Percentiles rank a stretch among this genome's conserved stretches.
Evolutionary conservation across 768 basidiomycete species (phyloP).

Genomic region (Termitomyces eurrhizus): DNA sequence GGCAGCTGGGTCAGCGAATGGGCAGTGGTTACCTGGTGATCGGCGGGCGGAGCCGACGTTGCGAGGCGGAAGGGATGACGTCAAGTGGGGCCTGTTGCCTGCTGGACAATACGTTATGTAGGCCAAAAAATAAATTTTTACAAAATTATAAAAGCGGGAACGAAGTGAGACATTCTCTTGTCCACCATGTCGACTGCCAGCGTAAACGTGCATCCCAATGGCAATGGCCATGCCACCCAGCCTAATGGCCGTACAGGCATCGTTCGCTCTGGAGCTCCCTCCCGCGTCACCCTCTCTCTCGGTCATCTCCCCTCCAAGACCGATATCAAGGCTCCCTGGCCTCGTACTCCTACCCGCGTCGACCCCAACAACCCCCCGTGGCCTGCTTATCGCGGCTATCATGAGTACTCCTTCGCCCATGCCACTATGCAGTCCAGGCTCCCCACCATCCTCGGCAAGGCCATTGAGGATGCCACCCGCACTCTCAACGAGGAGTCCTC

Average conservation of each 20-base stretch:
- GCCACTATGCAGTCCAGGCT: slow-evolving; percentile 96
- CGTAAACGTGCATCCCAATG: not conserved
- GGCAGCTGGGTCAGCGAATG: not conserved
- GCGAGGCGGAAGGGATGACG: slow-evolving; percentile 6
- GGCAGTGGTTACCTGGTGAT: not conserved
- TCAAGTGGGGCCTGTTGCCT: slow-evolving; percentile 6
- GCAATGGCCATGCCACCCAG: slow-evolving; percentile 1
- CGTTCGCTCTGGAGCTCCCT: slow-evolving; percentile 35
- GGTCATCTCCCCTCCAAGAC: slow-evolving; percentile 74
- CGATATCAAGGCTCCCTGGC: slow-evolving; percentile 69
- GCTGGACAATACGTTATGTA: not conserved
- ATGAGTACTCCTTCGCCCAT: slow-evolving; percentile 81
- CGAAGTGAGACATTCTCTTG: slow-evolving; percentile 1
- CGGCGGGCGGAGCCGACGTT: not conserved
- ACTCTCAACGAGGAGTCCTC: slow-evolving; percentile 84
- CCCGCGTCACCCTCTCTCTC: slow-evolving; percentile 66
- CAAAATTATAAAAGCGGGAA: not conserved
- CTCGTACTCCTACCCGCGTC: slow-evolving; percentile 71
- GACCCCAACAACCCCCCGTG: slow-evolving; percentile 84
- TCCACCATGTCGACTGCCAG: slow-evolving; percentile 12
- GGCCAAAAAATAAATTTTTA: not conserved
- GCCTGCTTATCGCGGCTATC: slow-evolving; percentile 79
- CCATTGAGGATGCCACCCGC: slow-evolving; percentile 85
- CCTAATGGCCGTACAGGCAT: not conserved
- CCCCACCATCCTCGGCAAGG: slow-evolving; percentile 94